Percentiles rank a stretch among this genome's conserved stretches.
These are phyloP conservation scores for Sporothrix globosa DNA, from an alignment of 2,329 filamentous ascomycete species.

Conservation along the genomic window DNA sequence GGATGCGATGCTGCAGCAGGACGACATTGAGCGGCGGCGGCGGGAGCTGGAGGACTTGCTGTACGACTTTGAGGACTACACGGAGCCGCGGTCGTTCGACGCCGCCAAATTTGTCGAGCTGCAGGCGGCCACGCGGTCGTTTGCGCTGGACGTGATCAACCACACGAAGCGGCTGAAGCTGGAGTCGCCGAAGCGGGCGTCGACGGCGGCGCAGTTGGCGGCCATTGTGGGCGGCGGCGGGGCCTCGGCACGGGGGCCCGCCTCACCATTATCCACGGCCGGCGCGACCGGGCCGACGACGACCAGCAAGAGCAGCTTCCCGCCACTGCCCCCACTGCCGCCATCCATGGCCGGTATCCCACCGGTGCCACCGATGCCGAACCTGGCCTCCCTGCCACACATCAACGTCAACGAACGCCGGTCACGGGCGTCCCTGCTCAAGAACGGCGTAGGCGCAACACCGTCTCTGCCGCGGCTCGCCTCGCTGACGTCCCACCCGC, in stretches of 20 bases:
- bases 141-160: conserved; percentile 48
- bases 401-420: conserved; percentile 30
- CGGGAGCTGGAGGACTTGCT: conserved; percentile 47
- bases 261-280: conserved; percentile 21
- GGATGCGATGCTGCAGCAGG: conserved; percentile 44
- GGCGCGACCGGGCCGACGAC: no score
- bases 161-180: conserved; percentile 44
- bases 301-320: conserved; percentile 20
- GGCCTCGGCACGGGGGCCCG: neutral
- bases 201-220: conserved; percentile 24
- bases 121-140: conserved; percentile 47
- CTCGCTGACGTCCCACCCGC: neutral
- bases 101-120: conserved; percentile 45
- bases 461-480: neutral
- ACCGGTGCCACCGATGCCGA: conserved; percentile 1
- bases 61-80: conserved; percentile 52
- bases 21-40: conserved; percentile 41
- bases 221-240: neutral
- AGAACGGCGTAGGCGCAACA: neutral
- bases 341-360: neutral
- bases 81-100: conserved; percentile 46
- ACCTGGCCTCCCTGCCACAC: conserved; percentile 27
- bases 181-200: conserved; percentile 33
- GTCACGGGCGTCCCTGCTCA: conserved; percentile 25
- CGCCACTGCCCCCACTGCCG: conserved; percentile 28